Base-by-base conservation (phyloP, 805 yeast genomes). In the Cyberlindnera misumaiensis region DNA sequence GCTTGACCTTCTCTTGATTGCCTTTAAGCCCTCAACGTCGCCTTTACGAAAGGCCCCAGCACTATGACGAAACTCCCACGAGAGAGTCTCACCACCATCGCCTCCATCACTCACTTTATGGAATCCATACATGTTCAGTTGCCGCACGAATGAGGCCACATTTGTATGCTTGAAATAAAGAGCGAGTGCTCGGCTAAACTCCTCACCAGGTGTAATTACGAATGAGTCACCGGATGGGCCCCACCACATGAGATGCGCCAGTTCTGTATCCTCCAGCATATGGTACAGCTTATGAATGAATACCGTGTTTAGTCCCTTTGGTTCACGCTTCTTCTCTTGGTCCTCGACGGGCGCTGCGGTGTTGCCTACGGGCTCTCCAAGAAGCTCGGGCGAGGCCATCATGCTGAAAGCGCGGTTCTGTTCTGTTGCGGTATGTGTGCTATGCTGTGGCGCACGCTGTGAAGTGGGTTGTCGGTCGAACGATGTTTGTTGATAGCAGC, bases 11-110 rank as follows among this genome's bases (percentile, higher is more conserved):
- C 97, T 70, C 59, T 86, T 89, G 56, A 89, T 90, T 12, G 73
- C 67, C 39, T 83, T 74, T 44, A 89, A 63, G 10, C 82, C 68
- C 32, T 80, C 93, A 12, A 77, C 60, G 56, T 88, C 93, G 30
- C 96, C 96, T 37, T 86, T 80, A 47, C 76, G 73, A 63, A 89
- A 89, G 43, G 73, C 71, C 27, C 83, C 85, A 4, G 85, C 78
- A 20, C 84, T 75, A 57, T 89, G 97, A 41, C 80, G 78, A 61
- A 89, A 89, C 63, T 90, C 97, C 97, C 97, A 89, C 12, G 56
- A 53, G 42, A 58, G 57, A 14, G 40, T 39, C 11, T 43, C 54
- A n/a, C 39, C 32, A 7, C n/a, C 17, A 13, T 18, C 26, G 26
- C 20, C 34, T 0, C 49, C 49, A 24, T 54, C 59, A 28, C 54